Base-by-base conservation (phyloP, 768 basidiomycete genomes). In the Mycena polygramma region DNA sequence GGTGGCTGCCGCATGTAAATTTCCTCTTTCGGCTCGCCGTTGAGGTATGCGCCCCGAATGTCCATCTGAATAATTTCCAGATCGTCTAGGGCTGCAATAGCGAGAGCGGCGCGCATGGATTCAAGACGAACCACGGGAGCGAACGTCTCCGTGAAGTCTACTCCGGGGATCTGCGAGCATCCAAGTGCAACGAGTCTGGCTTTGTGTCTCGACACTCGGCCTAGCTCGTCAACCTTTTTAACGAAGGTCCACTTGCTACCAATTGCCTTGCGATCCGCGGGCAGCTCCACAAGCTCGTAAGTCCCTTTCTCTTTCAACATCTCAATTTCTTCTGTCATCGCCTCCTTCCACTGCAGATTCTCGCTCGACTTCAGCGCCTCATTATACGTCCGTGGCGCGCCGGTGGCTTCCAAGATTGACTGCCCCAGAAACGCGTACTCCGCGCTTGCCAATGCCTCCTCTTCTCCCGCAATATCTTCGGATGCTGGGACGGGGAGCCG, bases 91-190 rank as follows among this genome's bases (percentile, higher is more conserved):
- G 69, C 69, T 7, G 69, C 69, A 22, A 70, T 60, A 1, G 57
- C 55, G 24, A 63, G 53, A 35, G 62, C 61, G 63, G 63, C 63
- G 41, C 69, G 69, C 30, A 70, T 41, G 11, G 69, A 65, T 61
- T 70, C 69, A 41, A 70, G 69, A 46, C 69, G 69, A 41, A 70
- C 63, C 4, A 65, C 63, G 9, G 68, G 68, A n/a, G 68, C 61
- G 30, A 64, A 70, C 19, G 63, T 65, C 36, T 70, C 69, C 2
- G 63, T 70, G 63, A 58, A 70, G 45, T 70, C 69, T n/a, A 70
- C 43, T 1, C 69, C 63, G 19, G 69, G 69, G 11, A 70, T 70
- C 39, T 70, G 69, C n/a, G 63, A 70, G 45, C 43, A 64, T 13
- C 69, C 69, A 10, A 53, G 57, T 9, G 63, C 69, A 39, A 70